Percentiles rank a stretch among this genome's conserved stretches.
Evolutionary conservation across 495 filamentous ascomycete genomes (phyloP).

Genomic region (Diplogelasinospora grovesii): DNA sequence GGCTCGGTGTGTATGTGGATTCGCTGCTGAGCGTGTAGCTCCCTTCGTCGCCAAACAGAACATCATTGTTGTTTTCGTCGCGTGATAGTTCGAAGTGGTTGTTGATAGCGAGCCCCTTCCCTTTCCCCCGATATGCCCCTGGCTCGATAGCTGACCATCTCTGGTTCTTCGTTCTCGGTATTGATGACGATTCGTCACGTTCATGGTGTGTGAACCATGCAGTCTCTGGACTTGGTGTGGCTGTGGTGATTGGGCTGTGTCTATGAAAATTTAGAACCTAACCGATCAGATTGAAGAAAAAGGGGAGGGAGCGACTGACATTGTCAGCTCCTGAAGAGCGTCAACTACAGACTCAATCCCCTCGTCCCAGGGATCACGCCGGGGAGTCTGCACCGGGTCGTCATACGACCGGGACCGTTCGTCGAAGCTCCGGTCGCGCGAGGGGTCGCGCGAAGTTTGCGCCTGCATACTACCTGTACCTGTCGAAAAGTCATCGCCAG

Average conservation of each 20-base stretch:
- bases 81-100: too few species aligned
- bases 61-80: conserved; percentile 2
- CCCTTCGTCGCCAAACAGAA: too few species aligned
- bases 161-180: conserved; percentile 12
- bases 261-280: too few species aligned
- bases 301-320: neutral
- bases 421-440: conserved; percentile 1
- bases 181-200: conserved; percentile 12
- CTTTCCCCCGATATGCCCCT: conserved; percentile 4
- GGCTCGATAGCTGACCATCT: conserved; percentile 12
- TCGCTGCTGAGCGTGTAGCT: neutral
- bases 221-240: conserved; percentile 13
- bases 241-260: conserved; percentile 17
- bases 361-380: conserved; percentile 13
- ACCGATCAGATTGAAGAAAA: neutral
- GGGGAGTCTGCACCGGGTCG: neutral
- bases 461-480: conserved; percentile 10
- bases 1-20: neutral
- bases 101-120: conserved; percentile 10
- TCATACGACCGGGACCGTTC: neutral
- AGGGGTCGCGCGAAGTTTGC: conserved; percentile 6
- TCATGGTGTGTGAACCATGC: conserved; percentile 17
- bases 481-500: conserved; percentile 11
- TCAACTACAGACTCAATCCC: conserved; percentile 18
- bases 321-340: conserved; percentile 15